Evolutionary conservation across 768 basidiomycete species (phyloP).

Genomic region (Kwoniella sp.): DNA sequence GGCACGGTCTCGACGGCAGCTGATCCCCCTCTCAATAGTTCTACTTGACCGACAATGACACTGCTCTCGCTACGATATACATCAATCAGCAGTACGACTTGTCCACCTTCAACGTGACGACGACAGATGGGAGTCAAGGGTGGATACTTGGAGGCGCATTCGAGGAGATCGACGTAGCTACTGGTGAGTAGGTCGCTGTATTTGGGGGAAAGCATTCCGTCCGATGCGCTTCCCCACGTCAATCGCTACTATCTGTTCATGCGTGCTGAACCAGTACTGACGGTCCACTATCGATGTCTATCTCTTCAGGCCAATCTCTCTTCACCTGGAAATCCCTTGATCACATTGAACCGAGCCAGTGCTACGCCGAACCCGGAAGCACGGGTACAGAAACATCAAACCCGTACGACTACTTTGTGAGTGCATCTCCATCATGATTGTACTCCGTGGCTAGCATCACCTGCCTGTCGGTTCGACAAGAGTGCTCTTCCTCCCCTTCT

Average conservation of each 20-base stretch:
- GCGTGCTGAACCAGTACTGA: no score
- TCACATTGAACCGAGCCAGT: constrained; percentile 32
- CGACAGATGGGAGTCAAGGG: constrained; percentile 15
- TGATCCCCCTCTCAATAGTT: constrained; percentile 19
- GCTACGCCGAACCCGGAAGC: constrained; percentile 34
- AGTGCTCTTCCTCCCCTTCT: no score
- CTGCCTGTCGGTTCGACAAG: no score
- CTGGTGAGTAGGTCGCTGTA: constrained; percentile 17
- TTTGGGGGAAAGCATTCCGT: background rate
- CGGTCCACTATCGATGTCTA: no score
- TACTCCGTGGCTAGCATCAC: no score
- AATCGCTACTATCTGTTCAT: no score
- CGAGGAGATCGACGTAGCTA: constrained; percentile 46
- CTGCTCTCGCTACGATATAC: constrained; percentile 40
- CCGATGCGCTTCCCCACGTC: no score
- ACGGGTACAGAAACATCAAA: constrained; percentile 22
- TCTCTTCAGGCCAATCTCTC: constrained; percentile 32
- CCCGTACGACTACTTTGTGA: constrained; percentile 35
- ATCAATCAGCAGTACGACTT: constrained; percentile 30
- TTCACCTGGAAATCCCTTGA: constrained; percentile 47
- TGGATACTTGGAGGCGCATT: constrained; percentile 32
- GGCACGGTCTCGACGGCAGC: background rate
- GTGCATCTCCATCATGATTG: background rate
- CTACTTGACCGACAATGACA: constrained; percentile 41
- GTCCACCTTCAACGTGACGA: constrained; percentile 15